phyloP scores from a whole-genome alignment of 208 protist species.

The Crithidia fasciculata region DNA sequence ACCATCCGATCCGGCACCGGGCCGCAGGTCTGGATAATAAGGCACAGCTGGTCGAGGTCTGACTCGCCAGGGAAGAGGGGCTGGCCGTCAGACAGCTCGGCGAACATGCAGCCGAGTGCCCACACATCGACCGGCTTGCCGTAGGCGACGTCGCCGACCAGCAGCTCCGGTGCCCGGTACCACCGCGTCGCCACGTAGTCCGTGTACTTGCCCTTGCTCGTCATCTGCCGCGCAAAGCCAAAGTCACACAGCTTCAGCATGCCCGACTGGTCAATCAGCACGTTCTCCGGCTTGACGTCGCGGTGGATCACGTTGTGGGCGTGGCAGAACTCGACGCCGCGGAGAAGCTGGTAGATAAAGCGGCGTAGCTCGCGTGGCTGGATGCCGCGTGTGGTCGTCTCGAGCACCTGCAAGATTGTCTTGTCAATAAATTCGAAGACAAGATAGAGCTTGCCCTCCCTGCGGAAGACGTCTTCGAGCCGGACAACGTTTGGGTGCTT shows the following conservation, averaged over 20 bases:
- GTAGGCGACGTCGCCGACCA: constrained; percentile 96
- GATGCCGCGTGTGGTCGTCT: constrained; percentile 80
- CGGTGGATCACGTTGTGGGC: constrained; percentile 93
- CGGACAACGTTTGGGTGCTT: constrained; percentile 95
- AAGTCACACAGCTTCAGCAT: constrained; percentile 93
- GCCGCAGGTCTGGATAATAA: constrained; percentile 88
- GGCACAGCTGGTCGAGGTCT: constrained; percentile 95
- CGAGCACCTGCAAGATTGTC: constrained; percentile 93
- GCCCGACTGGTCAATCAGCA: constrained; percentile 84
- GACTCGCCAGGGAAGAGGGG: constrained; percentile 96
- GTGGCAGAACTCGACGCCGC: constrained; percentile 94
- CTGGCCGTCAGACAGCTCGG: constrained; percentile 92
- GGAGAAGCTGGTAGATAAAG: constrained; percentile 94
- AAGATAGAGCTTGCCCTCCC: constrained; percentile 94
- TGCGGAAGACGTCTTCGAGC: constrained; percentile 92
- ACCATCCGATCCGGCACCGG: constrained; percentile 73
- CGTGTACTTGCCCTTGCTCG: constrained; percentile 81
- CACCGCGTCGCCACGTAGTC: constrained; percentile 94
- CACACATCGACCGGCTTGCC: constrained; percentile 96
- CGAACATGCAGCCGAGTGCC: constrained; percentile 98
- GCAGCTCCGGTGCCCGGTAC: constrained; percentile 98
- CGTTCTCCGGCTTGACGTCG: constrained; percentile 95
- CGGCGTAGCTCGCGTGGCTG: constrained; percentile 67
- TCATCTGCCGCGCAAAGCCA: constrained; percentile 85
- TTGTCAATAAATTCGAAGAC: constrained; percentile 96